Evolutionary conservation across 441 rosid genomes (phyloP), one percentile per base, ranked within the genome.

Genomic region (Erodium moschatum): DNA sequence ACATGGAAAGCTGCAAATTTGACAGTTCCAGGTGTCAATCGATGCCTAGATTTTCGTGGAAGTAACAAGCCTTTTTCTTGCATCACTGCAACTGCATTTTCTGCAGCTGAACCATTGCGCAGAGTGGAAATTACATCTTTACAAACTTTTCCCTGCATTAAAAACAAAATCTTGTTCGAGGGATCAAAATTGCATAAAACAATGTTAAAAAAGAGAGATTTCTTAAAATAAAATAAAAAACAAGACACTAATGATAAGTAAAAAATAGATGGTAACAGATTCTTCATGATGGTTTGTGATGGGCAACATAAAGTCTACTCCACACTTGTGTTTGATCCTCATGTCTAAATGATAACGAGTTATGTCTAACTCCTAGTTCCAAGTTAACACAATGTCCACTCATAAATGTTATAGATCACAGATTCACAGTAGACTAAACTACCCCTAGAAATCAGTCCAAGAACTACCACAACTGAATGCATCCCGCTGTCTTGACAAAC

Each of bases 11-110:
- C 97, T 52, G 97, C 96, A 78, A 83, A 91, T 71, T 91, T 91
- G 69, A 91, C 97, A 70, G 97, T 91, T 67, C 97, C 97, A 71
- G 96, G 96, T 16, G 97, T 91, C 83, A 91, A 80, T 19, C 92
- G 85, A 83, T 91, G 96, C 76, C 96, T 85, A 72, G 96, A 91
- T 81, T 91, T 86, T 31, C 87, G 85, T 2, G 77, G 79, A 76
- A 81, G 85, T 65, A 89, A 80, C 73, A 81, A 81, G 67, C 97
- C 93, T 69, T 86, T 85, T 79, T 87, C 91, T 82, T 82, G 97
- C 96, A 91, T 89, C 75, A 80, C 81, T 56, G 93, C 82, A 74
- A 89, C 84, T 63, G 96, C 96, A 67, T 87, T 85, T 80, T 83
- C 90, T 72, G 86, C 97, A 10, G 97, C 90, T 42, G 78, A 85